A percentile compares a stretch with the other conserved stretches of the same genome.
phyloP scores from a whole-genome alignment of 1,284 basidiomycete genomes.

The Ceratobasidium sp. region DNA sequence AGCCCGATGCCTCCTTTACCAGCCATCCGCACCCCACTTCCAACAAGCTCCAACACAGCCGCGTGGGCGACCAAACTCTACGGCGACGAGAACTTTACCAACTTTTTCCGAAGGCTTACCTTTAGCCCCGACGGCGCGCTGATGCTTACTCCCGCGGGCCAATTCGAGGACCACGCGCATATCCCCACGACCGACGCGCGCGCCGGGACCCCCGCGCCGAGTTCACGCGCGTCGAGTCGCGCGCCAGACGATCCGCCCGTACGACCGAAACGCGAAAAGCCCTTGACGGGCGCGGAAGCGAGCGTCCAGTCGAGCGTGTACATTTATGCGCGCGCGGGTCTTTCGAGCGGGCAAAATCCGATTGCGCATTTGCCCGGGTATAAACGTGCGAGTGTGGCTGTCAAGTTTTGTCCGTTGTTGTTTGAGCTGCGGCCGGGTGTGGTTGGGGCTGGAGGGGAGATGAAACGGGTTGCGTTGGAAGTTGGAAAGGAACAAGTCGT shows the following conservation, averaged over 20 bases:
- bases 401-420: slow-evolving; percentile 93
- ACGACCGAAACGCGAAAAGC: slow-evolving; percentile 43
- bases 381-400: slow-evolving; percentile 94
- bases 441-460: slow-evolving; percentile 61
- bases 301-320: slow-evolving; percentile 70
- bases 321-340: slow-evolving; percentile 95
- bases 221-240: slow-evolving; percentile 38
- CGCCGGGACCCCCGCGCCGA: slow-evolving; percentile 51
- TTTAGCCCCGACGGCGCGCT: slow-evolving; percentile 97
- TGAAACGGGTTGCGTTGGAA: slow-evolving; percentile 75
- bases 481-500: slow-evolving; percentile 75
- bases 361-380: slow-evolving; percentile 96
- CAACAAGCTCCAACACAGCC: slow-evolving; percentile 58
- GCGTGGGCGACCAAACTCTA: slow-evolving; percentile 80
- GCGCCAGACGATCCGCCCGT: slow-evolving; percentile 48
- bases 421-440: slow-evolving; percentile 85
- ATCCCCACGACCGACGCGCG: slow-evolving; percentile 58
- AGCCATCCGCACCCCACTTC: slow-evolving; percentile 62
- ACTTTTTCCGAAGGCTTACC: slow-evolving; percentile 94
- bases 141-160: slow-evolving; percentile 94
- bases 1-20: slow-evolving; percentile 90
- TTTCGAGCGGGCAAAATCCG: slow-evolving; percentile 79
- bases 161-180: slow-evolving; percentile 88
- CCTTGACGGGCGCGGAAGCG: slow-evolving; percentile 24
- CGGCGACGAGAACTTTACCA: slow-evolving; percentile 94